phyloP scores from a whole-genome alignment of 2,329 filamentous ascomycete species.

The Bertia moriformis region DNA sequence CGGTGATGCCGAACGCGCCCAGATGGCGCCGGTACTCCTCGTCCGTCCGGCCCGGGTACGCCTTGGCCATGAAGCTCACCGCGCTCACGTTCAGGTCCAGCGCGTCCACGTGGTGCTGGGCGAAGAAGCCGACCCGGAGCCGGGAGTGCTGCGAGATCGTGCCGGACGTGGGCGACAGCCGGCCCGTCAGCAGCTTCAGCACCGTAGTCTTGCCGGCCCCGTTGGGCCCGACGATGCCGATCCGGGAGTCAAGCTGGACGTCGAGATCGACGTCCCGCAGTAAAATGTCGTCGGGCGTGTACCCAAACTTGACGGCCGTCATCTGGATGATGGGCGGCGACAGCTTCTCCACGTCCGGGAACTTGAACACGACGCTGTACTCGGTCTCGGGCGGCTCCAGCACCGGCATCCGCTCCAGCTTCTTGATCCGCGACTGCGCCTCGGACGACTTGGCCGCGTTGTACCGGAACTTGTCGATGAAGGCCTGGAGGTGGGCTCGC shows the following conservation, averaged over 20 bases:
- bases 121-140: conserved; percentile 87
- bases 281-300: conserved; percentile 64
- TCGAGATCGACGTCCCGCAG: conserved; percentile 82
- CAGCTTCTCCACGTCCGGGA: conserved; percentile 93
- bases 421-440: conserved; percentile 97
- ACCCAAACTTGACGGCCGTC: conserved; percentile 82
- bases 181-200: conserved; percentile 89
- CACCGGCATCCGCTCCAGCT: conserved; percentile 90
- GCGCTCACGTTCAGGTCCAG: conserved; percentile 78
- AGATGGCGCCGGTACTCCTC: conserved; percentile 94
- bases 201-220: conserved; percentile 97
- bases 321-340: conserved; percentile 99
- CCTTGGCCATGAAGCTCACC: conserved; percentile 90
- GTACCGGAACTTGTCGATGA: conserved; percentile 99
- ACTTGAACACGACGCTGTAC: conserved; percentile 92
- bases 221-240: conserved; percentile 96
- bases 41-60: conserved; percentile 77
- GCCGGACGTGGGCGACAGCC: conserved; percentile 62
- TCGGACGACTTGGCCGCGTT: conserved; percentile 98
- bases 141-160: conserved; percentile 80
- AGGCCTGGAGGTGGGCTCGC: conserved; percentile 84
- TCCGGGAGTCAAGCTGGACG: conserved; percentile 92
- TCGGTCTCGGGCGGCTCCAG: conserved; percentile 81
- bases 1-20: conserved; percentile 72
- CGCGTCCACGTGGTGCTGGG: conserved; percentile 94